These are phyloP conservation scores for Anisodus tanguticus DNA, from an alignment of 257 asterid species.

Conservation along the genomic window DNA sequence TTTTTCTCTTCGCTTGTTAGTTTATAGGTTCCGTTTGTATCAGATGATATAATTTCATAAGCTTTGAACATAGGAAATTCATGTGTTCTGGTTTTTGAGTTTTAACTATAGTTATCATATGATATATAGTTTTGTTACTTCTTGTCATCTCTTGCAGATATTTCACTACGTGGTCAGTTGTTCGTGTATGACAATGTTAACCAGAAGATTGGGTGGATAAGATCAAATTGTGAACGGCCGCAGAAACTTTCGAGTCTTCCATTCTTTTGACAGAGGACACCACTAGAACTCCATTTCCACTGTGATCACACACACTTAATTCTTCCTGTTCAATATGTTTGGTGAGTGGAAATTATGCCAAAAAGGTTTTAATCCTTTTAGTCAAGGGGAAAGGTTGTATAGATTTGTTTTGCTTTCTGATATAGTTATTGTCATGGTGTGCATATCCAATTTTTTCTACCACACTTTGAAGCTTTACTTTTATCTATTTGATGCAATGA, in stretches of 20 bases:
- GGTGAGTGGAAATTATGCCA: slow-evolving; percentile 2
- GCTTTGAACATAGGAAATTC: not conserved
- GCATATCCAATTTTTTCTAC: not conserved
- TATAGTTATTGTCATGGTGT: not conserved
- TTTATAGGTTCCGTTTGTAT: not conserved
- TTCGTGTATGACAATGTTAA: slow-evolving; percentile 70
- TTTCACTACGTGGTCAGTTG: slow-evolving; percentile 66
- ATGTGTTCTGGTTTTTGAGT: not conserved
- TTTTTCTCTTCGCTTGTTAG: not conserved
- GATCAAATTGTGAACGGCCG: slow-evolving; percentile 66
- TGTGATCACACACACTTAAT: not conserved
- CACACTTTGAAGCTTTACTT: not conserved
- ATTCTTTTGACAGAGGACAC: slow-evolving; percentile 28
- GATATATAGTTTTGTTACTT: not conserved
- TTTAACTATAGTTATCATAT: not conserved
- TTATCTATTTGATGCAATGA: not conserved
- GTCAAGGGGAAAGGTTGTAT: not conserved
- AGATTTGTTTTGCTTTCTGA: not conserved
- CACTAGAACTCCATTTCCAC: not conserved
- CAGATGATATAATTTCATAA: not conserved
- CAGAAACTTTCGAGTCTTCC: slow-evolving; percentile 37
- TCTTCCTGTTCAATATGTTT: slow-evolving; percentile 2
- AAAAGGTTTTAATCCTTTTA: not conserved
- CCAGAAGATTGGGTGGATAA: slow-evolving; percentile 75
- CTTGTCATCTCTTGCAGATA: slow-evolving; percentile 49